Conservation (phyloP, 2,329 filamentous ascomycete genomes). For the Trichophyton benhamiae region DNA sequence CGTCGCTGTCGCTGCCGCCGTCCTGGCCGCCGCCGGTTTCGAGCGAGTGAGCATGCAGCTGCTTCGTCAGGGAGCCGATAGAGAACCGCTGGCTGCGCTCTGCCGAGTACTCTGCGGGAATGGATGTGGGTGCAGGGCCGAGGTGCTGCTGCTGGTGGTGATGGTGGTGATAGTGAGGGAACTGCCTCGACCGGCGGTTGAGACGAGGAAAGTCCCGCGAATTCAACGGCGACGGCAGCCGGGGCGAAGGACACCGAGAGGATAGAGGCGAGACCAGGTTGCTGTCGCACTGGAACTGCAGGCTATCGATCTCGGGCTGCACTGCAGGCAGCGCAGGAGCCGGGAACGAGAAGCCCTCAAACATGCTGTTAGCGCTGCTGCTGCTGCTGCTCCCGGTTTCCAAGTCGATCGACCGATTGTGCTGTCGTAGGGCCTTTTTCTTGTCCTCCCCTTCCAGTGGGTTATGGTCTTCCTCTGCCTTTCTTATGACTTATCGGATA, state of each 20-base stretch:
- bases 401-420: too few relatives aligned
- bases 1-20: slow-evolving; percentile 11
- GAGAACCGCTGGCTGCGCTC: slow-evolving; percentile 24
- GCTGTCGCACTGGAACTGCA: slow-evolving; percentile 26
- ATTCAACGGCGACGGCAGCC: slow-evolving; percentile 13
- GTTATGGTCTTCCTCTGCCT: too few relatives aligned
- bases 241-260: slow-evolving; percentile 32
- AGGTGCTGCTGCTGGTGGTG: slow-evolving; percentile 24
- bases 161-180: slow-evolving; percentile 3
- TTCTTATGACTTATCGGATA: too few relatives aligned
- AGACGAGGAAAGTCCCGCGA: slow-evolving; percentile 5
- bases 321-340: slow-evolving; percentile 25
- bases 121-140: slow-evolving; percentile 32
- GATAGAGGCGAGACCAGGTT: slow-evolving; percentile 30
- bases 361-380: slow-evolving; percentile 19
- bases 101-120: slow-evolving; percentile 29
- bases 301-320: slow-evolving; percentile 23
- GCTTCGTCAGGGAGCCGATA: slow-evolving; percentile 29
- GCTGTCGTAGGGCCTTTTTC: too few relatives aligned
- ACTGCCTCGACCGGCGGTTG: slow-evolving; percentile 1
- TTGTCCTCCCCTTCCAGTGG: too few relatives aligned
- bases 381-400: too few relatives aligned
- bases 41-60: slow-evolving; percentile 31
- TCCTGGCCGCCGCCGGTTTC: slow-evolving; percentile 15
- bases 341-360: slow-evolving; percentile 33